Conservation (phyloP, 2,329 filamentous ascomycete species). For the Colletotrichum neosansevieriae region DNA sequence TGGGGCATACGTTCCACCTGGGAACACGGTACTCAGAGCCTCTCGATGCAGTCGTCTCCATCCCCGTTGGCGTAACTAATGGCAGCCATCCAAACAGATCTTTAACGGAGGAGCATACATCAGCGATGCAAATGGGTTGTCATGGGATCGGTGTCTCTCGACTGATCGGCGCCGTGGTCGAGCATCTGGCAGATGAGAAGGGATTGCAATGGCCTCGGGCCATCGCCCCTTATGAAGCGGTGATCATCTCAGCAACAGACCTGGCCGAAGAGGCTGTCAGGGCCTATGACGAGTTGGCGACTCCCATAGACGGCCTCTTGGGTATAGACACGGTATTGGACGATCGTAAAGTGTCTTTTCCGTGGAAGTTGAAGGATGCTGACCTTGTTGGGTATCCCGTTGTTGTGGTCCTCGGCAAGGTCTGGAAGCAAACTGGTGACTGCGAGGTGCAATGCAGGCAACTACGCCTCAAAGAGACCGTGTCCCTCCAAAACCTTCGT, state of each 20-base stretch:
- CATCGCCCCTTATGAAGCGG: constrained; percentile 86
- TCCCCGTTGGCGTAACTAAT: constrained; percentile 49
- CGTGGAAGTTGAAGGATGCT: constrained; percentile 91
- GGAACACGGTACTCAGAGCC: constrained; percentile 88
- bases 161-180: constrained; percentile 87
- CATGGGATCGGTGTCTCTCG: constrained; percentile 95
- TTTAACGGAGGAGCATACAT: not conserved
- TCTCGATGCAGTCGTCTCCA: constrained; percentile 72
- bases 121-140: constrained; percentile 90
- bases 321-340: constrained; percentile 77
- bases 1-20: constrained; percentile 95
- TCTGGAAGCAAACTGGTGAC: constrained; percentile 69
- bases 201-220: constrained; percentile 90
- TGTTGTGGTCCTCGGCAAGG: constrained; percentile 80
- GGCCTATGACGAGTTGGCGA: constrained; percentile 73
- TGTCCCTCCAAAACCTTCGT: constrained; percentile 63
- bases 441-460: constrained; percentile 85
- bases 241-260: constrained; percentile 69
- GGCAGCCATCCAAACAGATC: constrained; percentile 8
- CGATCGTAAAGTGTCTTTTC: constrained; percentile 75
- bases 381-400: constrained; percentile 91
- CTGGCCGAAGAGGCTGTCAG: constrained; percentile 61
- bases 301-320: not conserved
- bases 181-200: constrained; percentile 75
- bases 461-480: constrained; percentile 71